Evolutionary conservation across 148 eudicot species (phyloP), one percentile per base, ranked within the genome.

Genomic region (Chenopodium suecicum): DNA sequence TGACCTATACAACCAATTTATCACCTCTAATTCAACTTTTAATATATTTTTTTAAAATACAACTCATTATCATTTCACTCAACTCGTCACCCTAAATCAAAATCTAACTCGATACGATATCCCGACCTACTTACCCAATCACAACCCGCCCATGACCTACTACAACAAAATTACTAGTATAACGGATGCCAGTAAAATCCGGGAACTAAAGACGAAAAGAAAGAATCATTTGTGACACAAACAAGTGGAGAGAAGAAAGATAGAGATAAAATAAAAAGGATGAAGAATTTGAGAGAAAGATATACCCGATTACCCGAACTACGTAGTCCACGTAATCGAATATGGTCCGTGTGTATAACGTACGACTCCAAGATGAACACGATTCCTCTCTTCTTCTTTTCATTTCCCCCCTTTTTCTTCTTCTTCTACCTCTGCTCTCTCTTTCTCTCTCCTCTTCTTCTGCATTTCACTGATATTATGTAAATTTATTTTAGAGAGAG

Each of bases 301-400:
- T 14, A 56, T 56, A 17, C 62, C 62, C 62, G 54, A 50, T 56
- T 56, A 56, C 62, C 62, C 62, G 62, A 19, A 50, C 3, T 50
- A 3, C 20, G 62, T 56, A 78, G 78, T 83, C 81, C 93, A 95
- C 97, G 98, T 92, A 88, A 78, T 84, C 83, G 77, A 89, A 81
- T 89, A 32, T 68, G 71, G 91, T 92, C 94, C 98, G 88, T 88
- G 90, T 83, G 85, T 83, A 37, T 79, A 88, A 81, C 65, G 88
- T 87, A 90, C 86, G 97, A 87, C 79, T 79, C 90, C 81, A 83
- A 88, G 60, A 27, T 60, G 79, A 44, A 84, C 94, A 89, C 95
- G 87, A 82, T 54, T 74, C 75, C 73, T 56, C 34, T 69, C 7
- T 46, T 75, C 16, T 47, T 17, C 72, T 64, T 69, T 73, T 32